Conservation (phyloP, 1,284 basidiomycete species). For the Moniliophthora roreri region DNA sequence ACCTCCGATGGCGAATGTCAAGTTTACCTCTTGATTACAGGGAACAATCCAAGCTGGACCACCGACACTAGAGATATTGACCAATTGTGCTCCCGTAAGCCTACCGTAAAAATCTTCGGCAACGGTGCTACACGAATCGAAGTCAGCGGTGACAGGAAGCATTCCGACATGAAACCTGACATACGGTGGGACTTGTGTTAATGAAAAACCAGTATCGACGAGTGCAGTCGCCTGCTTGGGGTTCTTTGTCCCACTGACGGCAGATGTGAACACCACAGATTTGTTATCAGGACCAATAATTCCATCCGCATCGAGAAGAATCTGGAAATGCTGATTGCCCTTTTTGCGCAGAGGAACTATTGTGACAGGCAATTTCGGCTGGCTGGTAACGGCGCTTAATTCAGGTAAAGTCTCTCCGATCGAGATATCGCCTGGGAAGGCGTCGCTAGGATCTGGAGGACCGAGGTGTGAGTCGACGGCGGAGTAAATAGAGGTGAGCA, state of each 20-base stretch:
- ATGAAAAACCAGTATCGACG: constrained; percentile 68
- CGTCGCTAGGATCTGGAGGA: constrained; percentile 35
- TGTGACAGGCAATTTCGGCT: constrained; percentile 44
- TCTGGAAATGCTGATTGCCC: constrained; percentile 52
- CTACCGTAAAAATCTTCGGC: constrained; percentile 57
- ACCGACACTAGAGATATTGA: constrained; percentile 38
- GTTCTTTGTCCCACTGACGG: constrained; percentile 40
- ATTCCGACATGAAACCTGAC: not conserved
- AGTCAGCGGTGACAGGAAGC: not conserved
- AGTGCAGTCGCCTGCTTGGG: constrained; percentile 51
- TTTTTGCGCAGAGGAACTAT: constrained; percentile 26
- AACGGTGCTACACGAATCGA: constrained; percentile 37
- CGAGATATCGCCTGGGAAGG: constrained; percentile 46
- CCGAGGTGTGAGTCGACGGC: not conserved
- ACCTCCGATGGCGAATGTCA: constrained; percentile 59
- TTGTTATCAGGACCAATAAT: constrained; percentile 50
- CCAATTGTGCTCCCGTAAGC: constrained; percentile 48
- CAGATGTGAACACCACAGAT: constrained; percentile 42
- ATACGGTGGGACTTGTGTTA: constrained; percentile 55
- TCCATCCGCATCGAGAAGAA: constrained; percentile 47
- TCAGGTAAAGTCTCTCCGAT: constrained; percentile 45
- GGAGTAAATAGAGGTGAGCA: not conserved
- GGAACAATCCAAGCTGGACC: constrained; percentile 58
- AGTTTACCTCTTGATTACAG: constrained; percentile 58
- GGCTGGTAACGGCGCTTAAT: constrained; percentile 36